These are phyloP conservation scores for Syzygium aromaticum DNA, from an alignment of 345 rosid genomes.

Conservation along the genomic window DNA sequence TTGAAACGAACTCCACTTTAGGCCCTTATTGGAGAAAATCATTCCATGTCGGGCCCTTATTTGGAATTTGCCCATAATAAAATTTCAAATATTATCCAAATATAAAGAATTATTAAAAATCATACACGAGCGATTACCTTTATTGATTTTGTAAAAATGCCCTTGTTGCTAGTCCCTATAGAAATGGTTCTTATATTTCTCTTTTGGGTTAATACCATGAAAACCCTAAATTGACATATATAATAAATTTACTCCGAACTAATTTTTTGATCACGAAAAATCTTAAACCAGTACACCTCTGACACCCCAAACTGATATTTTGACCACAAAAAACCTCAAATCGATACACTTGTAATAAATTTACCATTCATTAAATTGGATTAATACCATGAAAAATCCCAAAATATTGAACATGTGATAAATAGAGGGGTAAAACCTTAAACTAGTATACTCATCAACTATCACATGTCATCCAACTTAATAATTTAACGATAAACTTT, in stretches of 20 bases:
- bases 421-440: rapidly evolving
- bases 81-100: neutral
- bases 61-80: neutral
- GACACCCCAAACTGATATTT: too few relatives aligned
- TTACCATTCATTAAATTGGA: too few relatives aligned
- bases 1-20: too few relatives aligned
- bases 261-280: too few relatives aligned
- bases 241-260: too few relatives aligned
- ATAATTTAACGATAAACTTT: rapidly evolving
- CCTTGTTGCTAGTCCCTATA: neutral
- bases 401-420: rapidly evolving
- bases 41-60: too few relatives aligned
- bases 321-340: too few relatives aligned
- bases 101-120: neutral
- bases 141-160: neutral
- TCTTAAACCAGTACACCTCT: rapidly evolving
- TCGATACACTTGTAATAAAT: too few relatives aligned
- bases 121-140: neutral
- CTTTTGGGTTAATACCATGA: rapidly evolving
- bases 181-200: too few relatives aligned
- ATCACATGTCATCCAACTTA: rapidly evolving
- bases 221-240: rapidly evolving
- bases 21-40: too few relatives aligned
- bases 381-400: rapidly evolving
- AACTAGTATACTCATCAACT: rapidly evolving